Conservation (phyloP, 2,329 filamentous ascomycete species). For the Botrytis deweyae region DNA sequence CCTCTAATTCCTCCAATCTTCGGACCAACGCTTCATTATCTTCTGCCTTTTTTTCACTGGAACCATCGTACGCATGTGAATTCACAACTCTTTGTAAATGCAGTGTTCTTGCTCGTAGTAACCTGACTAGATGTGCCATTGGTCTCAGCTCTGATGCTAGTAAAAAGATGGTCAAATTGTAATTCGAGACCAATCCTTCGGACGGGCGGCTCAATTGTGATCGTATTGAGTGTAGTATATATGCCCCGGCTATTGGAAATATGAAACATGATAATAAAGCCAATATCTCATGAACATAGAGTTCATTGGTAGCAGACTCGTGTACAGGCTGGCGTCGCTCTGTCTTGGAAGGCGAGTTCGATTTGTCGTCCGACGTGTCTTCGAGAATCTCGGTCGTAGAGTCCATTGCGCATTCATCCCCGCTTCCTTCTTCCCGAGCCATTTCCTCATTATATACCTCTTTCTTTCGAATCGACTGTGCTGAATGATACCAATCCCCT, state of each 20-base stretch:
- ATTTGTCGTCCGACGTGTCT: conserved; percentile 24
- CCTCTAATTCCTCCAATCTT: conserved; percentile 70
- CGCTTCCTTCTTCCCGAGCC: conserved; percentile 46
- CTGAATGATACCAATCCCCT: conserved; percentile 73
- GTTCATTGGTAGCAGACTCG: conserved; percentile 55
- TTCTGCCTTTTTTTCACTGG: conserved; percentile 30
- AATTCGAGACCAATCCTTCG: conserved; percentile 85
- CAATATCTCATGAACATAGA: conserved; percentile 71
- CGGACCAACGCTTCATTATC: conserved; percentile 58
- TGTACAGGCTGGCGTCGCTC: conserved; percentile 28
- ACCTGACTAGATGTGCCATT: conserved; percentile 74
- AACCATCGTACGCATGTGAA: conserved; percentile 48
- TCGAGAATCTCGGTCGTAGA: conserved; percentile 36
- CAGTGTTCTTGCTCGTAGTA: conserved; percentile 76
- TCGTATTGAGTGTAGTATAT: conserved; percentile 77
- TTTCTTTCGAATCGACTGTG: conserved; percentile 59
- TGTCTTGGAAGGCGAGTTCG: conserved; percentile 29
- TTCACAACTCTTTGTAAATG: conserved; percentile 75
- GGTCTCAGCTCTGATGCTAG: conserved; percentile 84
- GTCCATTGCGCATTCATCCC: conserved; percentile 43
- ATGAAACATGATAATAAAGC: conserved; percentile 78
- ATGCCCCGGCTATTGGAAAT: conserved; percentile 76
- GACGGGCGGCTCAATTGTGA: conserved; percentile 78
- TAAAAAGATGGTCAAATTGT: conserved; percentile 88
- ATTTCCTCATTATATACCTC: conserved; percentile 46